Percentiles rank a stretch among this genome's conserved stretches.
Evolutionary conservation across 257 asterid genomes (phyloP).

Genomic region (Jacaranda mimosifolia): DNA sequence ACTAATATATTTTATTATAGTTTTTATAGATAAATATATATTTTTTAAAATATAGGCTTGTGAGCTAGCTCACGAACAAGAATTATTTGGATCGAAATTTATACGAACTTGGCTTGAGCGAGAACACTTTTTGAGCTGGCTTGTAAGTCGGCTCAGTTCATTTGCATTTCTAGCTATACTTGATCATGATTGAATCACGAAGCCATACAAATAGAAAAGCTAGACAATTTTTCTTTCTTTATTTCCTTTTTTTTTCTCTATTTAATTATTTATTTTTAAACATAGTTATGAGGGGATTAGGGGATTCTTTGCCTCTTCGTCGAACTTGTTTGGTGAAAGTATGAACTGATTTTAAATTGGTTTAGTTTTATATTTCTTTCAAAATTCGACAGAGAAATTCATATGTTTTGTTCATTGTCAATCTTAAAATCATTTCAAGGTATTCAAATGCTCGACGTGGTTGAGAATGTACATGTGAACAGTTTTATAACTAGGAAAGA

Average conservation of each 20-base stretch:
- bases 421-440: background rate
- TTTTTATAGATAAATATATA: too few species aligned
- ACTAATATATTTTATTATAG: too few species aligned
- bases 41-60: too few species aligned
- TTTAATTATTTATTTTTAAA: background rate
- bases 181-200: background rate
- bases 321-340: background rate
- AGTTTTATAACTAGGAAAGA: background rate
- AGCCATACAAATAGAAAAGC: background rate
- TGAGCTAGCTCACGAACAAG: too few species aligned
- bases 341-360: background rate
- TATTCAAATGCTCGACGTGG: background rate
- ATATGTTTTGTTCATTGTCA: slow-evolving; percentile 17
- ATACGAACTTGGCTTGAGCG: too few species aligned
- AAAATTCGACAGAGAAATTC: background rate
- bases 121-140: too few species aligned
- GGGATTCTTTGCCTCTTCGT: background rate
- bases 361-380: slow-evolving; percentile 16
- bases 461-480: slow-evolving; percentile 5
- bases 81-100: too few species aligned
- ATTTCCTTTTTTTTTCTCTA: too few species aligned
- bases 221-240: background rate
- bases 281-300: background rate
- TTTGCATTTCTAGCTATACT: background rate
- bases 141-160: too few species aligned